Evolutionary conservation across 805 yeast species (phyloP), one percentile per base, ranked within the genome.

Genomic region (Kodamaea hsintzibuensis): DNA sequence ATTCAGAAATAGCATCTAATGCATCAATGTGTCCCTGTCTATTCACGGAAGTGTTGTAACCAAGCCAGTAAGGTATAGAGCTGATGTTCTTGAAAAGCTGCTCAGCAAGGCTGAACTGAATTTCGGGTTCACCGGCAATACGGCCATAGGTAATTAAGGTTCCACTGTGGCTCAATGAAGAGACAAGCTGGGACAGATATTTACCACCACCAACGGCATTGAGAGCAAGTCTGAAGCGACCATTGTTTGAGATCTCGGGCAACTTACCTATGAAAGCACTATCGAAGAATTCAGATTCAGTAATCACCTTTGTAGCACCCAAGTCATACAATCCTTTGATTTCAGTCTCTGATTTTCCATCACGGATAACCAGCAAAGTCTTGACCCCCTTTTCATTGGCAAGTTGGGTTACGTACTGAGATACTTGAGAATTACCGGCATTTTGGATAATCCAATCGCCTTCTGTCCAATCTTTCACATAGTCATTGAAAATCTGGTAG

Each of bases 1-100:
- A 71, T 47, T 81, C 73, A 43, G 87, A 73, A 42, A 91, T 74
- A 35, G 76, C 81, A 7, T 72, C 57, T 30, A 89, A 75, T n/a
- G 86, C 80, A 2, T 74, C 72, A 42, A 77, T 74, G 66, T 88
- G 88, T 35, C 78, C 75, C 33, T 78, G 77, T 2, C 95, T 93
- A 60, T 87, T 40, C 2, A 35, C 43, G 19, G 49, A 48, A 44
- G 58, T 60, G 52, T 69, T 70, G 14, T 62, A 53, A 33, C 70
- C 68, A 44, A 71, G 60, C 74, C 75, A 71, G 60, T 67, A 71
- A 14, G 71, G 63, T 17, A 52, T 59, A 25, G 68, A 58, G 17
- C 67, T 60, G 50, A 71, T 58, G 55, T 71, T 69, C 53, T 69
- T 71, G 56, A 61, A 68, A 51, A 71, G 62, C 52, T 68, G 74